Base-by-base conservation (phyloP, 2,329 filamentous ascomycete species). In the Fusarium pilosicola region DNA sequence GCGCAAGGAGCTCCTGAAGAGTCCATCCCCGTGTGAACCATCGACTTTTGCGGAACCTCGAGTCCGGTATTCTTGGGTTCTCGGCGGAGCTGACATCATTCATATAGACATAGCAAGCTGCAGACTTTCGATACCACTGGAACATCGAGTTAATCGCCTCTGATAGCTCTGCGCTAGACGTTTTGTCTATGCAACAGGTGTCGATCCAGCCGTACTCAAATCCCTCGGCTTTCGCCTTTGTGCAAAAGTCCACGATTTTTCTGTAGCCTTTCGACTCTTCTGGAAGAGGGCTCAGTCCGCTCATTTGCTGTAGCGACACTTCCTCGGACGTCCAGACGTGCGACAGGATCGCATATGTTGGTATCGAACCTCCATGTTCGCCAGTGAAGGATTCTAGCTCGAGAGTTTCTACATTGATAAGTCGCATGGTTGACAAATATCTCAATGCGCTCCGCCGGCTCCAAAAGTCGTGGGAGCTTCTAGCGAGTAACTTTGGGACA, bases 131-230 rank as follows among this genome's bases (percentile, higher is more conserved):
- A 15, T 69, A 69, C 66, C 66, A 69, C 17, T 46, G 57, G 1
- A 69, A 70, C 66, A 69, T 69, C 0, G 65, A 70, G 24, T 69
- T 69, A 5, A 69, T 69, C 0, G 66, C 65, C 2, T 69, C 66
- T 0, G 66, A 69, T 2, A 69, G 30, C 26, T 69, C 66, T 7
- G 66, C 66, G 7, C 66, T 69, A 7, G 65, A 69, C 2, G 65
- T 69, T 13, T 69, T 69, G 39, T 69, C 66, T 34, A 69, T 69
- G 1, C 66, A 70, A 8, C 66, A 69, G 22, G 66, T 69, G 5
- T 69, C 66, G 7, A 69, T 30, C 66, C 66, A 69, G 1, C 44
- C 66, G n/a, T 69, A 54, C 15, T 65, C 58, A 46, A 69, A 69
- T 44, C 66, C 66, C 57, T 69, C 66, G 48, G 17, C 28, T 4